These are phyloP conservation scores for Neonectria sp. DNA, from an alignment of 2,329 filamentous ascomycete species.

Conservation along the genomic window DNA sequence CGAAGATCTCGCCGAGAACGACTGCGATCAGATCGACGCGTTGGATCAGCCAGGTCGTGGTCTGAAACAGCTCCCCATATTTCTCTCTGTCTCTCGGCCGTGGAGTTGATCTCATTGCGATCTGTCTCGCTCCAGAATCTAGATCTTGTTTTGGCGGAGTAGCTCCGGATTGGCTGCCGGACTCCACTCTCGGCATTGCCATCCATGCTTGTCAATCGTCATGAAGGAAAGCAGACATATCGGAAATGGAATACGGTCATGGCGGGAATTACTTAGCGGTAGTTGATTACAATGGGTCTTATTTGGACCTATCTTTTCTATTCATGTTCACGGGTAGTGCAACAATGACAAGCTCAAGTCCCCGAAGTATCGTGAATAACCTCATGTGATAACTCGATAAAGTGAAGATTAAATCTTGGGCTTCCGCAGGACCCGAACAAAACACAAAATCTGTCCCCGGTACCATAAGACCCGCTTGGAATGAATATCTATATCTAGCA, in stretches of 20 bases:
- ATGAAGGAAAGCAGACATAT: not conserved
- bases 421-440: too few relatives aligned
- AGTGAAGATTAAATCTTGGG: too few relatives aligned
- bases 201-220: not conserved
- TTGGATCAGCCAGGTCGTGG: not conserved
- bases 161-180: not conserved
- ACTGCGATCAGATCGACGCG: not conserved
- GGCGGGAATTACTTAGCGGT: not conserved
- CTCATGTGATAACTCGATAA: not conserved
- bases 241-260: not conserved
- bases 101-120: not conserved
- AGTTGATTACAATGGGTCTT: not conserved
- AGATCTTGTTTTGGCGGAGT: not conserved
- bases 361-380: not conserved
- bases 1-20: not conserved
- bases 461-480: not conserved
- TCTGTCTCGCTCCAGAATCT: not conserved
- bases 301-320: rapidly evolving
- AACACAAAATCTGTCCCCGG: too few relatives aligned
- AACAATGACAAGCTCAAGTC: too few relatives aligned
- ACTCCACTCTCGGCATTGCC: not conserved
- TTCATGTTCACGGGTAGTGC: too few relatives aligned
- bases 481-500: not conserved
- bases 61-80: not conserved
- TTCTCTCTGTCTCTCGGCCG: not conserved